Conservation (phyloP, 495 filamentous ascomycete genomes). For the Podospora pseudocomata region DNA sequence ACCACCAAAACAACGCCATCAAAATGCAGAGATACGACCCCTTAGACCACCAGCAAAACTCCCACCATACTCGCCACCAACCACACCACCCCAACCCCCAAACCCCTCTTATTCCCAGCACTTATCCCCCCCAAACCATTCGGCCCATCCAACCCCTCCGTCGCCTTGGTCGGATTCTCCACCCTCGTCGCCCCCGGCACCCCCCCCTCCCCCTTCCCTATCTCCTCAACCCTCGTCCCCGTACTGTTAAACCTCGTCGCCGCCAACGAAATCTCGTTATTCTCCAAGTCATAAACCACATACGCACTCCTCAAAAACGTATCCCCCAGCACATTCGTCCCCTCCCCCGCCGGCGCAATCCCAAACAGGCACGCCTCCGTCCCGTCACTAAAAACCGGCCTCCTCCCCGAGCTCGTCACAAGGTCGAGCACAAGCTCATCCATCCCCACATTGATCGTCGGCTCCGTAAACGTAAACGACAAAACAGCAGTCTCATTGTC, state of each 20-base stretch:
- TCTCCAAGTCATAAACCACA: conserved; percentile 84
- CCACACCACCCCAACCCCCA: background rate
- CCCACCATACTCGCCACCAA: background rate
- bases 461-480: conserved; percentile 62
- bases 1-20: conserved; percentile 1
- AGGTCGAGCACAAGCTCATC: conserved; percentile 73
- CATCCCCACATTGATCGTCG: conserved; percentile 68
- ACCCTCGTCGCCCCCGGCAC: conserved; percentile 73
- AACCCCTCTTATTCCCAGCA: background rate
- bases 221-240: conserved; percentile 62
- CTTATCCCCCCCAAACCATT: conserved; percentile 3
- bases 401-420: conserved; percentile 43
- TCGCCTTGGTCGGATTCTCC: conserved; percentile 57
- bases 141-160: conserved; percentile 31
- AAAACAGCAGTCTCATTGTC: conserved; percentile 20
- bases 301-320: conserved; percentile 92
- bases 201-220: conserved; percentile 56
- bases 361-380: conserved; percentile 67
- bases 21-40: background rate
- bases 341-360: conserved; percentile 64
- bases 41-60: conserved; percentile 1
- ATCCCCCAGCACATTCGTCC: conserved; percentile 75
- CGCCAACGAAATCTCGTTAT: conserved; percentile 83
- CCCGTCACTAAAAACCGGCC: conserved; percentile 59
- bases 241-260: conserved; percentile 80